These are phyloP conservation scores for Chytridium lagenaria DNA, from an alignment of 371 early-diverging fungal genomes.

Conservation along the genomic window DNA sequence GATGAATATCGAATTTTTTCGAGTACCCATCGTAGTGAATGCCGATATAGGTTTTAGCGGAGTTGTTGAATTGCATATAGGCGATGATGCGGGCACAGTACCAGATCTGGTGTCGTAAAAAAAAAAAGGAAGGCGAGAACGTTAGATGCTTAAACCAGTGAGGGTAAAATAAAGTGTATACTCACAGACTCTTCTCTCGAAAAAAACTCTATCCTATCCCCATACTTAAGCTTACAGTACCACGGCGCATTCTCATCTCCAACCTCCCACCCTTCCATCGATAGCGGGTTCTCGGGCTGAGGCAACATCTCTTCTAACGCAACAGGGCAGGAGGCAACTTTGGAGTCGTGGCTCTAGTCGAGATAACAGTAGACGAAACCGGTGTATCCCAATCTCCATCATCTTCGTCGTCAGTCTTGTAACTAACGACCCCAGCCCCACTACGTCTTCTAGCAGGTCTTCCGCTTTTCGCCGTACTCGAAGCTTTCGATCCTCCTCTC, in stretches of 20 bases:
- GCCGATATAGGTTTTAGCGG: constrained; percentile 2
- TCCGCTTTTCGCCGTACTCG: too few relatives aligned
- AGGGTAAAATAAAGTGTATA: neutral
- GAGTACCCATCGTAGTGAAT: constrained; percentile 15
- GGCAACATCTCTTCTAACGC: neutral
- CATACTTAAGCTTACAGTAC: constrained; percentile 16
- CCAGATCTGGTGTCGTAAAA: constrained; percentile 4
- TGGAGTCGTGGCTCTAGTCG: constrained; percentile 2
- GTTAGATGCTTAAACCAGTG: neutral
- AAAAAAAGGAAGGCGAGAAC: neutral
- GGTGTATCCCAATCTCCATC: too few relatives aligned
- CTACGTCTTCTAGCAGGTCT: too few relatives aligned
- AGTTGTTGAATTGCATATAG: constrained; percentile 3
- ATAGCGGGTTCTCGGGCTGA: neutral
- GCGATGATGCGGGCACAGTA: neutral
- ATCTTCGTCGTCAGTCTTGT: too few relatives aligned
- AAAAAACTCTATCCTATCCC: constrained; percentile 17
- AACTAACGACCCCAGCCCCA: too few relatives aligned
- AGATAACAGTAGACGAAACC: neutral
- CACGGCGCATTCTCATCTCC: constrained; percentile 18
- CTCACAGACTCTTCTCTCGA: constrained; percentile 5
- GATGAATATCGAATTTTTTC: neutral
- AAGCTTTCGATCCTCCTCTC: too few relatives aligned
- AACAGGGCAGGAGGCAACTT: neutral
- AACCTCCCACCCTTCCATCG: constrained; percentile 20